phyloP scores from a whole-genome alignment of 1,139 yeast genomes.

The Wickerhamiella pararugosa region DNA sequence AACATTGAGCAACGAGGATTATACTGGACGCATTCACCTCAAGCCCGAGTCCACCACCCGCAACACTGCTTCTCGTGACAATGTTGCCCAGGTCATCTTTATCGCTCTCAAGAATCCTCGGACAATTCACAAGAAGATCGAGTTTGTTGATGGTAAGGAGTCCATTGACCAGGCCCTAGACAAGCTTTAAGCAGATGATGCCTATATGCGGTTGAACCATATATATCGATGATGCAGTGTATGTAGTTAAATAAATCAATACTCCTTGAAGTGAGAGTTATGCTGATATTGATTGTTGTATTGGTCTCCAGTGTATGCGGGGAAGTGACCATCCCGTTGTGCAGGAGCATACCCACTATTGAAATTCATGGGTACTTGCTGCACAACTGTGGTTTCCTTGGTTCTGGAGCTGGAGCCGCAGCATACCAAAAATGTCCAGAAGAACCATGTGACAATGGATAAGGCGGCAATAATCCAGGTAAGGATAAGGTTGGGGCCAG shows the following conservation, averaged over 20 bases:
- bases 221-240: neutral
- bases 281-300: too few relatives aligned
- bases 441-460: constrained; percentile 25
- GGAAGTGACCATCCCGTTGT: neutral
- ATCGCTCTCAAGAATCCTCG: constrained; percentile 4
- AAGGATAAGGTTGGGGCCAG: constrained; percentile 27
- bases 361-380: neutral
- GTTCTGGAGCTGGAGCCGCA: constrained; percentile 25
- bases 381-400: neutral
- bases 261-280: too few relatives aligned
- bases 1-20: constrained; percentile 27
- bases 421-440: constrained; percentile 31
- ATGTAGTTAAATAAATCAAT: neutral
- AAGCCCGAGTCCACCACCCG: constrained; percentile 3
- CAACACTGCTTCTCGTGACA: constrained; percentile 11
- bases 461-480: constrained; percentile 34
- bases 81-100: constrained; percentile 13
- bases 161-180: constrained; percentile 8
- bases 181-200: neutral
- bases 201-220: neutral
- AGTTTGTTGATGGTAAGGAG: constrained; percentile 10
- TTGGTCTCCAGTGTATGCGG: too few relatives aligned
- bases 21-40: constrained; percentile 25
- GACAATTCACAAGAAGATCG: constrained; percentile 5
- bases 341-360: neutral